phyloP scores from a whole-genome alignment of 768 basidiomycete genomes.

The Pleurotus tuoliensis region DNA sequence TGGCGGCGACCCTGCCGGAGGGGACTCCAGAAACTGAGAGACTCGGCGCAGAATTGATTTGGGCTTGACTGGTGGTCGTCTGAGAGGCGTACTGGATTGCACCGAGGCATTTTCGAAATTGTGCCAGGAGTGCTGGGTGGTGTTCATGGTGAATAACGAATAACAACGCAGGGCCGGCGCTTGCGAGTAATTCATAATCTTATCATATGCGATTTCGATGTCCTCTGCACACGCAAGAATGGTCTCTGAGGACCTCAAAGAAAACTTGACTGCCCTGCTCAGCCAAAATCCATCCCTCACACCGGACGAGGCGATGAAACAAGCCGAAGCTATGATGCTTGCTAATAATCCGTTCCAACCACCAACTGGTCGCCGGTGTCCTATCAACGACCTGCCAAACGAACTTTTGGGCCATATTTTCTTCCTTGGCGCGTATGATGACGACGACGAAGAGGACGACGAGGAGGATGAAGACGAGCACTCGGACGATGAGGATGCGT shows the following conservation, averaged over 20 bases:
- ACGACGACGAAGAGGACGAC: constrained; percentile 28
- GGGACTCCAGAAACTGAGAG: no score
- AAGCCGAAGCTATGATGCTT: constrained; percentile 32
- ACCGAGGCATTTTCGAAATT: no score
- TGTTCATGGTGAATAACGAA: no score
- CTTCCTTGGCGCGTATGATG: constrained; percentile 35
- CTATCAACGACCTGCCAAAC: constrained; percentile 49
- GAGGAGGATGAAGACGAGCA: constrained; percentile 27
- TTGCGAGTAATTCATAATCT: no score
- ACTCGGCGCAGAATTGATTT: no score
- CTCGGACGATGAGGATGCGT: constrained; percentile 26
- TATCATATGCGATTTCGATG: no score
- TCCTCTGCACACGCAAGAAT: not conserved
- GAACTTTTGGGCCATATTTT: constrained; percentile 59
- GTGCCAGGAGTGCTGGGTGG: no score
- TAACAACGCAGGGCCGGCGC: no score
- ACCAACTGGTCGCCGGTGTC: constrained; percentile 39
- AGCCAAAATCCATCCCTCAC: constrained; percentile 22
- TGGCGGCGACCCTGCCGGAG: no score
- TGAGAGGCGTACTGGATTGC: no score
- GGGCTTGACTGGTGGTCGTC: no score
- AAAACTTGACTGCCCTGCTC: not conserved
- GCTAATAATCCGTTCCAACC: constrained; percentile 46
- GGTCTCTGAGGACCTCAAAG: not conserved
- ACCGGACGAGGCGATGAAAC: constrained; percentile 25